These are phyloP conservation scores for Talaromyces trachyspermus DNA, from an alignment of 495 filamentous ascomycete species.

Conservation along the genomic window DNA sequence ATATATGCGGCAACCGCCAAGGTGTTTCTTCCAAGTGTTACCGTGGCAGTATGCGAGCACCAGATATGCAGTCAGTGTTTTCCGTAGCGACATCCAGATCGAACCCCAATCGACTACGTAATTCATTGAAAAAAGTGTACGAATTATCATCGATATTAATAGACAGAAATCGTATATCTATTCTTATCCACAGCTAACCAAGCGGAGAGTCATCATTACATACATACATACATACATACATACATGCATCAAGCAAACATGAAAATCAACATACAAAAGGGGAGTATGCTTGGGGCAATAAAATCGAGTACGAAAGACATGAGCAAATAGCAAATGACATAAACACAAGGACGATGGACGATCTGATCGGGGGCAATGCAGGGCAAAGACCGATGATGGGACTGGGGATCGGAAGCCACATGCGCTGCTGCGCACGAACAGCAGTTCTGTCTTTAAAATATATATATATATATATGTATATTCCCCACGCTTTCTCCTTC, in stretches of 20 bases:
- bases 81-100: too few species aligned
- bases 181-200: neutral
- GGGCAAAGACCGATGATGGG: neutral
- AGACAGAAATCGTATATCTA: neutral
- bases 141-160: too few species aligned
- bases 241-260: neutral
- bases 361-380: too few species aligned
- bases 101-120: too few species aligned
- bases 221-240: slow-evolving; percentile 1
- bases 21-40: too few species aligned
- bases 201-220: neutral
- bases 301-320: neutral
- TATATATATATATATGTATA: too few species aligned
- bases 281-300: neutral
- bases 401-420: slow-evolving; percentile 1
- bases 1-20: too few species aligned
- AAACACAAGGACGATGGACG: neutral
- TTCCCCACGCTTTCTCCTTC: neutral
- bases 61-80: too few species aligned
- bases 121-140: too few species aligned
- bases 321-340: neutral
- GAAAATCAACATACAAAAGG: neutral
- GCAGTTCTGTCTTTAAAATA: neutral
- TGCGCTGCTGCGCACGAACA: neutral
- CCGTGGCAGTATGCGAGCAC: too few species aligned